These are phyloP conservation scores for Cardamine occulta DNA, from an alignment of 345 rosid species.

Conservation along the genomic window DNA sequence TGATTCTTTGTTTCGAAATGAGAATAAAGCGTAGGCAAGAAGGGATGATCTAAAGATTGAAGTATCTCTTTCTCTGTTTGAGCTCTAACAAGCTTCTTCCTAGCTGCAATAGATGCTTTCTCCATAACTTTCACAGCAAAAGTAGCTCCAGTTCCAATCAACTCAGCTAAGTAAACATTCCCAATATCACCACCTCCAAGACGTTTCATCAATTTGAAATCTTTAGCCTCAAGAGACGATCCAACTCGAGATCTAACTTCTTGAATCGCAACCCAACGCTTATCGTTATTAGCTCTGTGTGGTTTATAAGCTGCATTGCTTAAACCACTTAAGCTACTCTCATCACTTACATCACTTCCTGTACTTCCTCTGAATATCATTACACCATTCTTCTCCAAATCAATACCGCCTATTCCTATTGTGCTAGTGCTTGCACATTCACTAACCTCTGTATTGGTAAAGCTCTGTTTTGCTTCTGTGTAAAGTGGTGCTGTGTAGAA, in stretches of 20 bases:
- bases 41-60: constrained; percentile 89
- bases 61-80: constrained; percentile 90
- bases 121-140: constrained; percentile 92
- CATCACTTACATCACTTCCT: constrained; percentile 87
- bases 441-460: constrained; percentile 71
- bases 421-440: constrained; percentile 65
- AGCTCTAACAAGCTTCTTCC: constrained; percentile 91
- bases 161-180: constrained; percentile 75
- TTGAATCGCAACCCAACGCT: constrained; percentile 87
- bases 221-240: constrained; percentile 48
- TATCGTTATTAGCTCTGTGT: constrained; percentile 77
- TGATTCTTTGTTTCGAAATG: constrained; percentile 85
- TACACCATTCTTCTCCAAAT: constrained; percentile 70
- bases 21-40: constrained; percentile 79
- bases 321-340: constrained; percentile 81
- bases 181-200: constrained; percentile 94
- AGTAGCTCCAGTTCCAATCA: constrained; percentile 65
- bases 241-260: constrained; percentile 61
- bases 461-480: constrained; percentile 70
- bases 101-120: constrained; percentile 64
- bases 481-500: constrained; percentile 58
- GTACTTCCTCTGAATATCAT: constrained; percentile 66
- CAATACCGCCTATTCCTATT: constrained; percentile 50
- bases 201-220: constrained; percentile 61
- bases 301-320: constrained; percentile 73